Evolutionary conservation across 495 filamentous ascomycete species (phyloP), one percentile per base, ranked within the genome.

Genomic region (Penicillium samsonianum): DNA sequence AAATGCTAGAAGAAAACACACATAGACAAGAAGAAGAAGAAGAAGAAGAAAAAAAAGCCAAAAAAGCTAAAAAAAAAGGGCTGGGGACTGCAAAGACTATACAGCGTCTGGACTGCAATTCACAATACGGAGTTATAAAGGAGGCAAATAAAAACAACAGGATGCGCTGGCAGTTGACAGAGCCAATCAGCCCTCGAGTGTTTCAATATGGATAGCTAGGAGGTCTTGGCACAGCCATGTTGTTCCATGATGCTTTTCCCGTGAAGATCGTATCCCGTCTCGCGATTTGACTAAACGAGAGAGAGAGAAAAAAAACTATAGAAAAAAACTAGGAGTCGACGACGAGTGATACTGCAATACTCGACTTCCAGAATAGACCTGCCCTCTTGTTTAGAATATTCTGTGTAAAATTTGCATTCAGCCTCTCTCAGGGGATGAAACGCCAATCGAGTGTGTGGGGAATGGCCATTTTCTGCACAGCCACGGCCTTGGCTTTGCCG

Each of bases 221-320:
- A 60, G 62, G 59, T 52, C 63, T 62, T 65, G 59, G 59, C 63
- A 23, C 26, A 63, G 30, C 46, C 51, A 55, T 28, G n/a, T 43
- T 50, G 7, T 31, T 14, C 19, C 40, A 42, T 20, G 35, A 41
- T 53, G 37, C 47, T 19, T 33, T 22, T 20, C 5, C 35, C n/a
- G 26, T 41, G 38, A 42, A 30, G 51, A 53, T 53, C 51, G 40
- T 31, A 17, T 14, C 23, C 31, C 26, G 51, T 8, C 38, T 50
- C 11, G 30, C 28, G 28, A 14, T 17, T 49, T 31, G 30, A 19
- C 30, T 33, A 2, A n/a, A n/a, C n/a, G 26, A 33, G 4, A 35
- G 8, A 2, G n/a, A 38, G 14, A n/a, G 35, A 35, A 14, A 12
- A 5, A 3, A 1, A 5, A 16, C n/a, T n/a, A 4, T 1, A 38